Evolutionary conservation across 2,329 filamentous ascomycete genomes (phyloP).

Genomic region (Neophaeococcomyces mojaviensis): DNA sequence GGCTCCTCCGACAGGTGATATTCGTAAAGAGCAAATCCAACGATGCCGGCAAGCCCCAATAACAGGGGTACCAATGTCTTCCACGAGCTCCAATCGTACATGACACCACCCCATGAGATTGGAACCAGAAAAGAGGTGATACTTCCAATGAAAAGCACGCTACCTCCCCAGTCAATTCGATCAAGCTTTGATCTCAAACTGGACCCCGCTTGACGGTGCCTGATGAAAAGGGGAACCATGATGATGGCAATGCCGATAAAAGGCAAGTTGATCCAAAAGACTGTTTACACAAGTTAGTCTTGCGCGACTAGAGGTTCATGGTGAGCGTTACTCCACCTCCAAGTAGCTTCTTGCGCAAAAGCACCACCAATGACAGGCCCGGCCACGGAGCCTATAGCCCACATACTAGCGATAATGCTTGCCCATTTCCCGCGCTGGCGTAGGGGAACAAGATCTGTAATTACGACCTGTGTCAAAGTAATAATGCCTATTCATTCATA

Average conservation of each 20-base stretch:
- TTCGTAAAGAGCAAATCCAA: constrained; percentile 50
- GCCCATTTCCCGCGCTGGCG: constrained; percentile 38
- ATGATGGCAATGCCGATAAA: constrained; percentile 44
- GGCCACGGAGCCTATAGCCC: constrained; percentile 34
- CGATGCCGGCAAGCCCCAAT: constrained; percentile 46
- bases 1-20: constrained; percentile 44
- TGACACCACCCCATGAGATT: constrained; percentile 57
- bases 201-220: constrained; percentile 41
- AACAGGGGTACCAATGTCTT: constrained; percentile 55
- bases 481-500: too few species aligned
- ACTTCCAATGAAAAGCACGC: constrained; percentile 52
- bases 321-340: too few species aligned
- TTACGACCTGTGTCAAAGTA: constrained; percentile 39
- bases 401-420: constrained; percentile 30
- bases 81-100: constrained; percentile 58
- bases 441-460: constrained; percentile 43
- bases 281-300: too few species aligned
- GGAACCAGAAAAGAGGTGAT: constrained; percentile 54
- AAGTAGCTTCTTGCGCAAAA: constrained; percentile 19
- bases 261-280: constrained; percentile 59
- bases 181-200: constrained; percentile 42
- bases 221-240: constrained; percentile 46
- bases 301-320: too few species aligned
- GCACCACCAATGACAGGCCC: constrained; percentile 17
- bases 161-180: constrained; percentile 57